Evolutionary conservation across 495 filamentous ascomycete species (phyloP).

Genomic region (Geopyxis carbonaria): DNA sequence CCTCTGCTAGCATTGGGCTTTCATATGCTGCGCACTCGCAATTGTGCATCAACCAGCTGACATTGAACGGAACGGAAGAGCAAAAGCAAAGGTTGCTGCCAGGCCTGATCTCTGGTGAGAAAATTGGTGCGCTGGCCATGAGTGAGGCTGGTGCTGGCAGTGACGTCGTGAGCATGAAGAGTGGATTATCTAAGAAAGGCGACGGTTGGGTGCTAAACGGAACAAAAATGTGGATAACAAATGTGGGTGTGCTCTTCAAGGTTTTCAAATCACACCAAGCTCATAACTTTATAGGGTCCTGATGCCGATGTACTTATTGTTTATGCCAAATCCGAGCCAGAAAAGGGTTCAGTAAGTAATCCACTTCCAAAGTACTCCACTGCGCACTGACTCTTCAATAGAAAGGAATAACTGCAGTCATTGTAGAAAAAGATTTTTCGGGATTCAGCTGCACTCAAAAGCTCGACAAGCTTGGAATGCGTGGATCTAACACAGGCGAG

Average conservation of each 20-base stretch:
- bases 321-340: slow-evolving; percentile 84
- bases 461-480: slow-evolving; percentile 96
- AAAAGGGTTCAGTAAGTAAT: slow-evolving; percentile 37
- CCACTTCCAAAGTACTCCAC: background rate
- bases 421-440: slow-evolving; percentile 48
- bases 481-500: slow-evolving; percentile 91
- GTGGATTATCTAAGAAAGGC: slow-evolving; percentile 59
- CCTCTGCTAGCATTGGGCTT: slow-evolving; percentile 68
- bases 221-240: slow-evolving; percentile 99
- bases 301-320: slow-evolving; percentile 81
- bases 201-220: slow-evolving; percentile 67
- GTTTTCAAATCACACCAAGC: background rate
- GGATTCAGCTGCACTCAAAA: slow-evolving; percentile 83
- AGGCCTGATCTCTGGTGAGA: slow-evolving; percentile 60
- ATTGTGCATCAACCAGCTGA: slow-evolving; percentile 90
- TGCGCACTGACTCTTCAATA: background rate
- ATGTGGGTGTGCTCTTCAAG: slow-evolving; percentile 33
- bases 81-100: slow-evolving; percentile 75
- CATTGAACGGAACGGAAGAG: slow-evolving; percentile 61
- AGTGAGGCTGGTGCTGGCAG: slow-evolving; percentile 78
- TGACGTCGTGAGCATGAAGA: slow-evolving; percentile 94
- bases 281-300: slow-evolving; percentile 41
- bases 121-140: slow-evolving; percentile 87
- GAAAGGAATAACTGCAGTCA: slow-evolving; percentile 89
- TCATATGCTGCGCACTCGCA: slow-evolving; percentile 94